A percentile compares a stretch with the other conserved stretches of the same genome.
These are phyloP conservation scores for Oenanthe javanica DNA, from an alignment of 140 eudicot genomes.

Conservation along the genomic window DNA sequence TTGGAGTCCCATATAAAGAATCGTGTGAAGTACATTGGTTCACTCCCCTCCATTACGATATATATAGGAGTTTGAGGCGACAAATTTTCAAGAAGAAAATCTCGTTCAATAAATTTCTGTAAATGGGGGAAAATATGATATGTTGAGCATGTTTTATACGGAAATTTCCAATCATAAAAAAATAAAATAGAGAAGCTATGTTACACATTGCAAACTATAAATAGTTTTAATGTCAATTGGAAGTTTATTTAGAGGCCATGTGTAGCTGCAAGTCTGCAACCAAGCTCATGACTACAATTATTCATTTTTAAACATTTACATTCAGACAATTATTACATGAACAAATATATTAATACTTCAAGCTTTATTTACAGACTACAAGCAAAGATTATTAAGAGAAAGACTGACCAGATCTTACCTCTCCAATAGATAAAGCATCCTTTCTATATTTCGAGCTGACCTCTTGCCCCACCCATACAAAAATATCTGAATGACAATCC, in stretches of 20 bases:
- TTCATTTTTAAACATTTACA: neutral
- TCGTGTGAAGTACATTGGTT: constrained; percentile 87
- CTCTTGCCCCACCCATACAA: constrained; percentile 84
- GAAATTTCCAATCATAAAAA: neutral
- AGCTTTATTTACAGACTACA: neutral
- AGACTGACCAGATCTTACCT: constrained; percentile 37
- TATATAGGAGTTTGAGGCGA: constrained; percentile 70
- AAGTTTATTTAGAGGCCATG: neutral
- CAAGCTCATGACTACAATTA: neutral
- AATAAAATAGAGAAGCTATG: neutral
- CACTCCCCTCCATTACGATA: constrained; percentile 72
- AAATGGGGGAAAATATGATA: neutral
- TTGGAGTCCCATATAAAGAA: constrained; percentile 86
- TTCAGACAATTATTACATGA: neutral
- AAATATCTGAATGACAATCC: constrained; percentile 83
- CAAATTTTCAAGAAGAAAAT: constrained; percentile 78
- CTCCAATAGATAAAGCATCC: constrained; percentile 70
- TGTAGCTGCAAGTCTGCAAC: neutral
- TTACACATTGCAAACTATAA: neutral
- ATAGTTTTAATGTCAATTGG: neutral
- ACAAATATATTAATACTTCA: neutral
- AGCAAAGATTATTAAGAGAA: neutral
- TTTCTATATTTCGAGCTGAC: constrained; percentile 56
- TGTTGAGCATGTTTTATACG: neutral
- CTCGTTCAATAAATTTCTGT: constrained; percentile 77